Evolutionary conservation across 306 rosid genomes (phyloP), one percentile per base, ranked within the genome.

Genomic region (Macrotyloma uniflorum): DNA sequence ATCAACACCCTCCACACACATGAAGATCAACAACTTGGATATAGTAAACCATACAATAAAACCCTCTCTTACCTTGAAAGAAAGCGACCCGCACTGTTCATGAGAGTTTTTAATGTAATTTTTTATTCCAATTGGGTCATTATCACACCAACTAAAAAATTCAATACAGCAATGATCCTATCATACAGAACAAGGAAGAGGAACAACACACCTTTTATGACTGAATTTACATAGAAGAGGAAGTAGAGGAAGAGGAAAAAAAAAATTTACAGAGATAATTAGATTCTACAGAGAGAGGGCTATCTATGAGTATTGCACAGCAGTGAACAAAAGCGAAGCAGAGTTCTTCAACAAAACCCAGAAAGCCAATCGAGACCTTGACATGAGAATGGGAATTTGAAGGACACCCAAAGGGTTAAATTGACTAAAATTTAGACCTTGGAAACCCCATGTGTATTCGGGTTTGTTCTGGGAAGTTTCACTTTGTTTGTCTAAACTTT

Each of bases 401-500:
- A 7, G n/a, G 69, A 54, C 28, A 73, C 20, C 54, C 43, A 75
- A 59, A 70, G 53, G 77, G 72, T 53, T 77, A 53, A 43, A 69
- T 50, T 70, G 78, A 63, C 43, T 16, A 43, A 40, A 55, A 51
- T 47, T 15, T 14, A 32, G 55, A 22, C 28, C 51, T 20, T 74
- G 30, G 46, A 67, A 53, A 23, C 6, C 28, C 59, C 43, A 85
- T 79, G 89, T 73, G 73, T 1, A 38, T 77, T 87, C 90, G 85
- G 88, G 90, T 87, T 84, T 87, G 65, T 87, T 87, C 87, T 55
- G 85, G 82, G 73, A 74, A 80, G 89, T 84, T 83, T 49, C 83
- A 66, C 78, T 79, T 84, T 72, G 69, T 38, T 18, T 45, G 79
- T 54, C 76, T 6, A 16, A 7, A 54, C 3, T 0, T 16, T 49